Conservation (phyloP, 352 stramenopile species). For the Globisporangium uncinulatum region DNA sequence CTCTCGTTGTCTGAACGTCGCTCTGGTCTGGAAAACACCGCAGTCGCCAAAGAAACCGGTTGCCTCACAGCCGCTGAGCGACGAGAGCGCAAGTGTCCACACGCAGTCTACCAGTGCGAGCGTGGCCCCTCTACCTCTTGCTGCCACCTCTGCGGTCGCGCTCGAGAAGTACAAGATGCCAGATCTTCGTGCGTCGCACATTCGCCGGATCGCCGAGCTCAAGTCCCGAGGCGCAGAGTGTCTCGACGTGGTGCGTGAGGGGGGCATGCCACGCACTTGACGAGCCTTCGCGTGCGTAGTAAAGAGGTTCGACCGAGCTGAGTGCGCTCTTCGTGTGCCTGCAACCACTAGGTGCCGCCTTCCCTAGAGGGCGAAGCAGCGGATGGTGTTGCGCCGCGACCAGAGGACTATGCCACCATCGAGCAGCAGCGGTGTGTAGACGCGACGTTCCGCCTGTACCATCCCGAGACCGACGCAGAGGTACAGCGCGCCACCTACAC, state of each 20-base stretch:
- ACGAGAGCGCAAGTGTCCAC: conserved; percentile 21
- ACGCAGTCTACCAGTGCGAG: not conserved
- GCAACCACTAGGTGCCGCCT: conserved; percentile 8
- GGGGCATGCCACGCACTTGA: no score
- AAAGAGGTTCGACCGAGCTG: not conserved
- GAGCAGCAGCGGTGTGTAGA: conserved; percentile 27
- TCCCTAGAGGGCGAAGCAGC: not conserved
- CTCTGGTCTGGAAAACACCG: not conserved
- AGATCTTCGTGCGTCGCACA: conserved; percentile 56
- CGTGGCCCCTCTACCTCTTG: not conserved
- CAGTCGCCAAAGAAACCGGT: conserved; percentile 44
- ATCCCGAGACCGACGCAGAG: conserved; percentile 60
- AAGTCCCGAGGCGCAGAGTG: conserved; percentile 29
- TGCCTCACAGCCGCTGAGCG: not conserved
- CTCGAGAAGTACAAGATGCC: conserved; percentile 58
- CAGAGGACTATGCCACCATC: conserved; percentile 15
- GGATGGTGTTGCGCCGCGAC: conserved; percentile 3
- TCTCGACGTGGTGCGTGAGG: conserved; percentile 17
- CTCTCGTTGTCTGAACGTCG: not conserved
- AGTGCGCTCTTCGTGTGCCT: not conserved
- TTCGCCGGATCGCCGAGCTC: conserved; percentile 60
- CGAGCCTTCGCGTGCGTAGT: not conserved
- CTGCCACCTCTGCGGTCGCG: not conserved
- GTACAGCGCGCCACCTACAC: conserved; percentile 11
- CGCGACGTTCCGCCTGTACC: conserved; percentile 52